Base-by-base conservation (phyloP, 2,329 filamentous ascomycete genomes). In the Verticillium longisporum region DNA sequence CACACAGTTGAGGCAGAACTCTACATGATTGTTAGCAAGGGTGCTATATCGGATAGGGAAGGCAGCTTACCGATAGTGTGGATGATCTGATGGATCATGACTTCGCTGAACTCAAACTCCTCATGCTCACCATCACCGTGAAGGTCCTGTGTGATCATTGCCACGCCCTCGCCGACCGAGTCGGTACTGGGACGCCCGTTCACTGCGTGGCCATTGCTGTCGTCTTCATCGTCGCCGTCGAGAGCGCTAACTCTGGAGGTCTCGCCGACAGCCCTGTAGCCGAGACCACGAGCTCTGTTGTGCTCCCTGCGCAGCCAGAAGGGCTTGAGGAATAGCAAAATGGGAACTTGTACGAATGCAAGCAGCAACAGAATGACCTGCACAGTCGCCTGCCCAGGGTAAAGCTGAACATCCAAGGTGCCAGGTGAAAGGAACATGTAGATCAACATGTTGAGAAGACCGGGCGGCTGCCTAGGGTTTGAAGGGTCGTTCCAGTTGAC, bases 51-150 rank as follows among this genome's bases (percentile, higher is more conserved):
- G 9, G 34, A 18, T 33, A 26, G 3, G 36, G 37, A 11, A 38
- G 6, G 4, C 21, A 67, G 77, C 88, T 77, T 87, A 94, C 91
- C 92, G 71, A 98, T 98, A 18, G 94, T 98, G 80, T 98, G 96
- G 71, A 99, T 99, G 73, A 97, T 87, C 76, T 99, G 95, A 78
- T 99, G 95, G 72, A 99, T 99, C 92, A 99, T 97, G 65, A 92
- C 85, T 75, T 99, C 95, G 63, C 89, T 86, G 74, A 99, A 99
- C 69, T 99, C 95, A 74, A 99, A 99, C 72, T 99, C 95, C 70
- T 95, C 93, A 68, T 97, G 91, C 68, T 93, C 93, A 56, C 91
- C 91, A 54, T 83, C 83, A 36, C 87, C 84, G 55, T 76, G 79
- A 67, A 96, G 86, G 71, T 95, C 91, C 73, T 96, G 88, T 2